These are phyloP conservation scores for Myrica gale DNA, from an alignment of 306 rosid species.

Conservation along the genomic window DNA sequence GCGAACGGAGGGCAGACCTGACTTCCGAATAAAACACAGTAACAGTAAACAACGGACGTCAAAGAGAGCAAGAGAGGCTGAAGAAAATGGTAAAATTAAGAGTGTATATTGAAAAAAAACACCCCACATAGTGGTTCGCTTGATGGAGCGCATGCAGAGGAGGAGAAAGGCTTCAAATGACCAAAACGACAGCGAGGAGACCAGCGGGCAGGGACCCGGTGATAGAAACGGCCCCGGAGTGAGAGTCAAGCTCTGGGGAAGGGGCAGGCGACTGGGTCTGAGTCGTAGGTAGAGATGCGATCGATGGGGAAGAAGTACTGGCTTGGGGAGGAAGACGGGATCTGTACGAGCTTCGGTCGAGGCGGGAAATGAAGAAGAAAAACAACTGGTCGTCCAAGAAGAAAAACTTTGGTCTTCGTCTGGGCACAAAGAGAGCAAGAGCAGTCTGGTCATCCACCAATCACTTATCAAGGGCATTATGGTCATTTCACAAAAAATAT, in stretches of 20 bases:
- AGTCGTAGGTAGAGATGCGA: conserved; percentile 27
- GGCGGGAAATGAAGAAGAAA: too few relatives aligned
- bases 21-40: not conserved
- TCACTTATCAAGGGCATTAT: too few relatives aligned
- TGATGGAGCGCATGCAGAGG: not conserved
- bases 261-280: conserved; percentile 27
- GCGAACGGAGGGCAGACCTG: too few relatives aligned
- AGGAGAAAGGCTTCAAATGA: conserved; percentile 32
- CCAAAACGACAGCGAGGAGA: conserved; percentile 30
- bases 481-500: too few relatives aligned
- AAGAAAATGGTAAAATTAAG: not conserved
- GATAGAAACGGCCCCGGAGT: too few relatives aligned
- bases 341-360: too few relatives aligned
- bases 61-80: not conserved
- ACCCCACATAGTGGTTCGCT: not conserved
- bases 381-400: too few relatives aligned
- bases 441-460: too few relatives aligned
- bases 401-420: too few relatives aligned
- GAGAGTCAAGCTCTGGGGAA: not conserved
- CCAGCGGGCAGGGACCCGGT: conserved; percentile 32
- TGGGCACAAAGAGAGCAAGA: too few relatives aligned
- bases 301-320: conserved; percentile 22
- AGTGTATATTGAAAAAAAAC: not conserved
- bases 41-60: not conserved
- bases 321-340: conserved; percentile 5